Evolutionary conservation across 2,329 filamentous ascomycete species (phyloP), one percentile per base, ranked within the genome.

Genomic region (Alternaria triticina): DNA sequence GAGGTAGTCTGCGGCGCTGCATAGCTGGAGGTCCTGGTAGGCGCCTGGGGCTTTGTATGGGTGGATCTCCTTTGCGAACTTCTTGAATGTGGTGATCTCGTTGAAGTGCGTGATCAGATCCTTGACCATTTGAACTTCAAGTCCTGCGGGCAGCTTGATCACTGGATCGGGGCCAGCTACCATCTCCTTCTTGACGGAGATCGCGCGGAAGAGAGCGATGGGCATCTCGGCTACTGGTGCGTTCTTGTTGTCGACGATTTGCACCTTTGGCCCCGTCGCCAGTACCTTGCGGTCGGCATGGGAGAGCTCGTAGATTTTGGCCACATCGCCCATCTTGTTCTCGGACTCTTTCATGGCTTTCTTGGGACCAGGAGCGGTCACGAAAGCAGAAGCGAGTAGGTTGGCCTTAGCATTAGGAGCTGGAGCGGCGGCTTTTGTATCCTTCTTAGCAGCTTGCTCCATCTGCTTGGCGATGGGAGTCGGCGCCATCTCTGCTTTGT

Each of bases 1-100:
- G 13, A 59, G 57, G 12, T 17, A 46, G 9, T 59, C 57, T 12
- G 44, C 57, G 10, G 40, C 57, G 13, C 57, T 59, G 9, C 57
- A 59, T 9, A 54, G 5, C 15, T 59, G 49, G 5, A 59, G 6
- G 17, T 59, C 57, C 2, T 20, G 2, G 22, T 54, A 59, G 0
- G 49, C 22, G 5, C 36, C 36, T 9, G 36, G 36, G 9, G 49
- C 25, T 11, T n/a, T 0, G 40, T 54, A 59, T 0, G 47, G 11
- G 4, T 3, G 25, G 0, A 59, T 1, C 1, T 46, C 27, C 9
- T 20, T 54, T 0, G 57, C 25, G 12, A n/a, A 33, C 13, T 45
- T 51, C 6, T 22, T 54, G 2, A 8, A 59, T 0, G 49, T 59
- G 10, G 40, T 46, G 1, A 54, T 5, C 0, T 59, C 27, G 7